Evolutionary conservation across 2,329 filamentous ascomycete genomes (phyloP).

Genomic region (Fusarium vanettenii): DNA sequence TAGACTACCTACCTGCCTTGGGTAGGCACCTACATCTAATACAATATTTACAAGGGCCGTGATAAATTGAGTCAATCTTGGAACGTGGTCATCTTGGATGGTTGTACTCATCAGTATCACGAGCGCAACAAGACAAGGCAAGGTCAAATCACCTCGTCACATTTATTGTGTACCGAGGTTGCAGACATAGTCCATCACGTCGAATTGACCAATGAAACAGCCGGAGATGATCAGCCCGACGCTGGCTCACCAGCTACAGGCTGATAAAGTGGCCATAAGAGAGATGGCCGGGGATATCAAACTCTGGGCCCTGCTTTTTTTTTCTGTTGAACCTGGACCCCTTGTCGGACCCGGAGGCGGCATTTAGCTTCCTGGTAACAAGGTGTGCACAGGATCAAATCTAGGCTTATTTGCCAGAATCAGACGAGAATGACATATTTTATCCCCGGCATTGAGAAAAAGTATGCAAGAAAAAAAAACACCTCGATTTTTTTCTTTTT

Average conservation of each 20-base stretch:
- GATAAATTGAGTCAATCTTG: not conserved
- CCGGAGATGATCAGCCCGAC: slow-evolving; percentile 30
- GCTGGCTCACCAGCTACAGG: slow-evolving; percentile 13
- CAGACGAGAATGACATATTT: slow-evolving; percentile 21
- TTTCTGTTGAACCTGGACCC: not conserved
- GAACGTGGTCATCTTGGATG: not conserved
- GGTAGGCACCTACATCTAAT: not conserved
- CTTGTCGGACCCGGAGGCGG: slow-evolving; percentile 6
- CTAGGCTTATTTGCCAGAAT: slow-evolving; percentile 3
- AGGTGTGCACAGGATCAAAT: not conserved
- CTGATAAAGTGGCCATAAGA: not conserved
- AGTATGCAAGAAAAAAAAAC: not conserved
- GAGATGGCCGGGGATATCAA: slow-evolving; percentile 21
- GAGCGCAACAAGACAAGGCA: not conserved
- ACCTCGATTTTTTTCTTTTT: not conserved
- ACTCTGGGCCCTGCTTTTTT: not conserved
- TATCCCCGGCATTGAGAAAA: not conserved
- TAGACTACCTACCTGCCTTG: not conserved
- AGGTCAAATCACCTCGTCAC: slow-evolving; percentile 19
- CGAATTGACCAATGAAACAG: slow-evolving; percentile 35
- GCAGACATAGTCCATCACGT: slow-evolving; percentile 5
- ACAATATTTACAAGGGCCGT: not conserved
- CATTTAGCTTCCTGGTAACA: slow-evolving; percentile 12
- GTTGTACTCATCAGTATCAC: not conserved
- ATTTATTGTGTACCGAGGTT: slow-evolving; percentile 34